Base-by-base conservation (phyloP, 2,329 filamentous ascomycete species). In the Exophiala sp. region DNA sequence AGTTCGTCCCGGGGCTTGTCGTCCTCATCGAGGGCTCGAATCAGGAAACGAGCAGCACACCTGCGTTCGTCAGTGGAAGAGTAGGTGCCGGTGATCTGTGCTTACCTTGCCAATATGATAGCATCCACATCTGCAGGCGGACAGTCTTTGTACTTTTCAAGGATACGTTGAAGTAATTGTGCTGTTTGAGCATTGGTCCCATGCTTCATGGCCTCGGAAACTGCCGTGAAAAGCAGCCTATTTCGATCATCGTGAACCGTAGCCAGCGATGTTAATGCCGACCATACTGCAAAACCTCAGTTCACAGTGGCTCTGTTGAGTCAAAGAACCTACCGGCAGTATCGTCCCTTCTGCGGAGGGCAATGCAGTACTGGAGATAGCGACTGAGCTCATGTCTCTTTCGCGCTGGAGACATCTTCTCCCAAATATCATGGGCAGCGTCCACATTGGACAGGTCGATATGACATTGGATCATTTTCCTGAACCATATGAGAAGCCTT, bases 181-280 rank as follows among this genome's bases (percentile, higher is more conserved):
- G 85, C 71, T 1, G 85, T 81, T 58, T 86, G 82, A 0, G 73
- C 58, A 47, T 79, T 84, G 57, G 89, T 81, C 0, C 84, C 82
- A 1, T 75, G 73, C 58, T 83, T 76, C 46, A 91, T 84, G 2
- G 89, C 87, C 67, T 95, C 89, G 24, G 89, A 73, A 18, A 89
- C 82, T 63, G 91, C 96, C 1, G 89, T 88, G 60, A 91, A 90
- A 1, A 96, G 75, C 40, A 90, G 81, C 11, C 83, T 82, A 16
- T 85, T 79, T 18, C 79, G 76, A 1, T 73, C 67, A 39, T 53
- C 54, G 24, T 58, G 58, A n/a, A 46, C 32, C 3, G 39, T 35
- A n/a, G 56, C 54, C 10, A 61, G 46, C n/a, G 58, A 55, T 6
- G 24, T 47, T 6, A 58, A 46, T 12, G 55, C 50, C 3, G 52